Percentiles rank a stretch among this genome's conserved stretches.
Evolutionary conservation across 768 basidiomycete species (phyloP).

Genomic region (Rhizopogon vulgaris): DNA sequence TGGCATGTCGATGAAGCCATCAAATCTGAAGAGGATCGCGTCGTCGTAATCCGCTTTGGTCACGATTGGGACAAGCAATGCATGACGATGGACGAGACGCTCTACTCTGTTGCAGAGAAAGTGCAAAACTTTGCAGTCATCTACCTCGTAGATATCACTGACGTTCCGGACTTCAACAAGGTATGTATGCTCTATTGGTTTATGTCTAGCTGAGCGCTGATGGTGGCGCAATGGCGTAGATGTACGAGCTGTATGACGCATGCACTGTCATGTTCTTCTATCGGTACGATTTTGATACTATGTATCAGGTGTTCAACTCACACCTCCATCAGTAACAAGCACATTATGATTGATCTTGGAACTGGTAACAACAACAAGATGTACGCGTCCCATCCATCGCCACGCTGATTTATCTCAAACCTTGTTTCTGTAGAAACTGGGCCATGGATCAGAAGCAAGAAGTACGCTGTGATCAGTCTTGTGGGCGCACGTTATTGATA

Average conservation of each 20-base stretch:
- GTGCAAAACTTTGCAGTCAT: conserved; percentile 99
- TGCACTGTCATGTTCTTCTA: conserved; percentile 99
- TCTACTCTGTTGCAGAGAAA: conserved; percentile 87
- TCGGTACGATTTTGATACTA: conserved; percentile 47
- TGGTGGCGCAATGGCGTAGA: conserved; percentile 39
- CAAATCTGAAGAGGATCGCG: conserved; percentile 93
- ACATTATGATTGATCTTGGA: conserved; percentile 99
- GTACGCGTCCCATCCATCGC: conserved; percentile 40
- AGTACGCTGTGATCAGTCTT: conserved; percentile 34
- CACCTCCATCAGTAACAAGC: conserved; percentile 68
- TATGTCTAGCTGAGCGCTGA: neutral
- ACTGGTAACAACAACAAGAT: conserved; percentile 99
- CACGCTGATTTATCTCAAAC: neutral
- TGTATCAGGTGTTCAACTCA: neutral
- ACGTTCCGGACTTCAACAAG: conserved; percentile 99
- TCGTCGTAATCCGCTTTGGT: conserved; percentile 92
- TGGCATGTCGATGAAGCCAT: conserved; percentile 99
- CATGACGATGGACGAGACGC: conserved; percentile 99
- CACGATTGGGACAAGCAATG: conserved; percentile 92
- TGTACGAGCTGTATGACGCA: conserved; percentile 98
- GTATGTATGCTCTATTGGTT: conserved; percentile 28
- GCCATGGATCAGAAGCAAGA: conserved; percentile 99
- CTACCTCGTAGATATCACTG: conserved; percentile 90
- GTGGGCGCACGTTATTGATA: neutral
- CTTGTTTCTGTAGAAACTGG: conserved; percentile 70